Conservation (phyloP, 148 eudicot species). For the Chenopodium suecicum region DNA sequence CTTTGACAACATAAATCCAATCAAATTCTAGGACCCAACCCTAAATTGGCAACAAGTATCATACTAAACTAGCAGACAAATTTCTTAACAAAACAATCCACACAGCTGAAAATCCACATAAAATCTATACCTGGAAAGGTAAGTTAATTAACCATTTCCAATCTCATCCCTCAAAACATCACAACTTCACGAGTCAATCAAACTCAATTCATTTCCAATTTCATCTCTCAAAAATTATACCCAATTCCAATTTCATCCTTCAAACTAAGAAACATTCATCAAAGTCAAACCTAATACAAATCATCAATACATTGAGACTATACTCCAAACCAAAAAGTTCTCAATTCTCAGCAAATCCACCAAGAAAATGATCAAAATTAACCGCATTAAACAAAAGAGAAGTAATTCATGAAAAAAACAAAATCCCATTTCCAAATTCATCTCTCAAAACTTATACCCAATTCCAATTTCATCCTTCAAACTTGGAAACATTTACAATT, state of each 20-base stretch:
- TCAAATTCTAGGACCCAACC: not conserved
- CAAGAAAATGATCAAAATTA: not conserved
- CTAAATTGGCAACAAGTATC: no score
- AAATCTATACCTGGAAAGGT: not conserved
- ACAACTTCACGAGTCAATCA: not conserved
- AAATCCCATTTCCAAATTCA: not conserved
- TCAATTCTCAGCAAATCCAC: no score
- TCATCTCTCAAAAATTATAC: not conserved
- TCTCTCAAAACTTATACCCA: not conserved
- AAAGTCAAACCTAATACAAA: not conserved
- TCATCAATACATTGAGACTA: no score
- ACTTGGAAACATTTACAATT: not conserved
- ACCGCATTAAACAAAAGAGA: not conserved
- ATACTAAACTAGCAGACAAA: not conserved
- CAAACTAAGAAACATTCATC: not conserved
- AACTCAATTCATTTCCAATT: not conserved
- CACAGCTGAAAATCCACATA: not conserved
- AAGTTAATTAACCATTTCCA: not conserved
- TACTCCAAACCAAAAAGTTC: not conserved
- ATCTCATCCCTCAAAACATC: not conserved
- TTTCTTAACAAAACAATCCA: not conserved
- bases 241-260: not conserved
- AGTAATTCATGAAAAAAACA: not conserved
- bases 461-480: not conserved
- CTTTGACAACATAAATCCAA: not conserved